Evolutionary conservation across 768 basidiomycete species (phyloP), one percentile per base, ranked within the genome.

Genomic region (Tubosaeta sp.): DNA sequence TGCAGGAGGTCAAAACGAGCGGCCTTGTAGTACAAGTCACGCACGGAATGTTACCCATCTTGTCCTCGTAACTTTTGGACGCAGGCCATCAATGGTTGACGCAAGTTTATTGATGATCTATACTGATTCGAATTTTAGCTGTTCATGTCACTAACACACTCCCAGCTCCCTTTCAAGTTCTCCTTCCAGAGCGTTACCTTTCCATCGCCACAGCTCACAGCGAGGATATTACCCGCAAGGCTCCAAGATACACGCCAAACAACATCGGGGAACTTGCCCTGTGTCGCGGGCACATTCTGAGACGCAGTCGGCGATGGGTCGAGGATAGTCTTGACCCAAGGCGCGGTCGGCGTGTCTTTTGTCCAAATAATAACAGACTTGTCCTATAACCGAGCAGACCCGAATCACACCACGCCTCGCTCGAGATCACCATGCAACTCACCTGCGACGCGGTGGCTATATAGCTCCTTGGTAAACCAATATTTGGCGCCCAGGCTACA

Each of bases 211-310:
- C 93, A 95, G 67, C 91, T 93, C 39, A 98, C 96, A 0, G 94
- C 94, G 41, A 99, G 77, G 46, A 99, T 80, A 64, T 97, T 98
- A 16, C 95, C 95, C 1, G 94, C 91, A 22, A 97, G 79, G 57
- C 91, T 94, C 96, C 96, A 99, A 40, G 90, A 92, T 30, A 97
- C 93, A n/a, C 94, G 82, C 96, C 95, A 99, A 22, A 97, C 94
- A 5, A 94, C 92, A 66, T 98, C 95, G 2, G 92, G 90, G 74
- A 98, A 98, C 66, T 88, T 93, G 21, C 89, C 89, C 14, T 81
- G 71, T 65, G 69, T 73, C 39, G 66, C 70, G 7, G 74, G 73
- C 8, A 77, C 62, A 9, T 74, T 69, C 41, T 76, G 72, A 3
- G 76, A 72, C 13, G 69, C 63, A 6, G 78, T 70, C 9, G 76